A percentile compares a stretch with the other conserved stretches of the same genome.
Conservation (phyloP, 2,329 filamentous ascomycete genomes). For the Botrytis tulipae region DNA sequence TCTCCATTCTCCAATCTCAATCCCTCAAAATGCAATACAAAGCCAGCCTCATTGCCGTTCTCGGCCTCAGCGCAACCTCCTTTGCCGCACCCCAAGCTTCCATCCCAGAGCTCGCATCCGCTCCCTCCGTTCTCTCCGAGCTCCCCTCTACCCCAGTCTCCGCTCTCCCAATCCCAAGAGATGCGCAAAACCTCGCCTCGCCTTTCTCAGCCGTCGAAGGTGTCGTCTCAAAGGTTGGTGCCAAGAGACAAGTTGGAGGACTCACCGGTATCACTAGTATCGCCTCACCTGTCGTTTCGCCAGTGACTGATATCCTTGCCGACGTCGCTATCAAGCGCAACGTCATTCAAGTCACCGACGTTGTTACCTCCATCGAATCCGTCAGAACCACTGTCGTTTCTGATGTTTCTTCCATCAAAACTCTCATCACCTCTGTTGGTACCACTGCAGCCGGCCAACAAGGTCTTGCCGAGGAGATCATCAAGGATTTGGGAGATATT, state of each 20-base stretch:
- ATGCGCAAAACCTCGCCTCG: background rate
- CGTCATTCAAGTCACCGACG: background rate
- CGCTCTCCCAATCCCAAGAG: background rate
- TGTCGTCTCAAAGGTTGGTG: background rate
- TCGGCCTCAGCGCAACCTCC: slow-evolving; percentile 2
- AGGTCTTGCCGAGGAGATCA: background rate
- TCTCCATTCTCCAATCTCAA: background rate
- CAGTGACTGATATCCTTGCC: background rate
- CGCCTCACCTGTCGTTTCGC: background rate
- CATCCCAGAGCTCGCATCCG: background rate
- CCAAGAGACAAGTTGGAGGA: background rate
- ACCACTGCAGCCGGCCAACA: background rate
- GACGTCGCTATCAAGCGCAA: background rate
- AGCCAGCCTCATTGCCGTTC: slow-evolving; percentile 2
- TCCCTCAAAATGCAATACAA: background rate
- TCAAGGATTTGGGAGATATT: background rate
- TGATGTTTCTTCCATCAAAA: background rate
- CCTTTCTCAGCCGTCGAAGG: background rate
- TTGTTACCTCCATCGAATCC: background rate
- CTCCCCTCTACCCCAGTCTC: background rate
- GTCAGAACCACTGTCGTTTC: background rate
- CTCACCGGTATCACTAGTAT: background rate
- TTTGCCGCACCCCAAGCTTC: background rate
- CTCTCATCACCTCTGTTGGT: background rate
- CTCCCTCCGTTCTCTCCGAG: background rate